A percentile compares a stretch with the other conserved stretches of the same genome.
Evolutionary conservation across 208 protist species (phyloP).

Genomic region (Leishmania major): DNA sequence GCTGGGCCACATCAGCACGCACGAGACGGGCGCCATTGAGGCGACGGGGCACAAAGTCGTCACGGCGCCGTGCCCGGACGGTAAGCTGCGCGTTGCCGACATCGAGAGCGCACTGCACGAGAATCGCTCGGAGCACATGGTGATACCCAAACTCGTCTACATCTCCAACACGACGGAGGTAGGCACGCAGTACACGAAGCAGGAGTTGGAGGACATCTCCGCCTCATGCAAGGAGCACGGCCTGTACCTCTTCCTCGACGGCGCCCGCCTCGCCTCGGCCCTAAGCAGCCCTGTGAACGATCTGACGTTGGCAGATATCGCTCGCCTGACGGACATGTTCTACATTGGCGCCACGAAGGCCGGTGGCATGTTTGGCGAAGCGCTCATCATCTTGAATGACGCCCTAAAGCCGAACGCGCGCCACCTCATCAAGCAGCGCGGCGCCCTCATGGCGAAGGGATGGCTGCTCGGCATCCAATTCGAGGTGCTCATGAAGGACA

Average conservation of each 20-base stretch:
- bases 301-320: conserved; percentile 47
- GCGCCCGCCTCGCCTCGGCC: conserved; percentile 43
- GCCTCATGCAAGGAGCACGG: conserved; percentile 31
- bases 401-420: conserved; percentile 38
- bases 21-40: conserved; percentile 58
- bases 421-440: conserved; percentile 52
- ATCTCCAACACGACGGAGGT: conserved; percentile 63
- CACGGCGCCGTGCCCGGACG: conserved; percentile 31
- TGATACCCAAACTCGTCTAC: conserved; percentile 48
- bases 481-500: conserved; percentile 43
- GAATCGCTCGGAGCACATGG: conserved; percentile 49
- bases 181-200: conserved; percentile 50
- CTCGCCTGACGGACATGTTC: conserved; percentile 46
- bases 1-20: conserved; percentile 48
- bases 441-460: conserved; percentile 56
- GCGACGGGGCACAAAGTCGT: conserved; percentile 56
- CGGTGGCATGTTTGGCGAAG: conserved; percentile 52
- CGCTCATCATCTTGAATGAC: conserved; percentile 39
- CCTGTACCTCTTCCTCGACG: conserved; percentile 53
- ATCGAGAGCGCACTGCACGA: conserved; percentile 34
- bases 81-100: conserved; percentile 40
- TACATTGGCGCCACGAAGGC: conserved; percentile 59
- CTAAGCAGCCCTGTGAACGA: conserved; percentile 33
- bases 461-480: conserved; percentile 63
- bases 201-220: conserved; percentile 42